Evolutionary conservation across 495 filamentous ascomycete genomes (phyloP), one percentile per base, ranked within the genome.

Genomic region (Aspergillus hancockii): DNA sequence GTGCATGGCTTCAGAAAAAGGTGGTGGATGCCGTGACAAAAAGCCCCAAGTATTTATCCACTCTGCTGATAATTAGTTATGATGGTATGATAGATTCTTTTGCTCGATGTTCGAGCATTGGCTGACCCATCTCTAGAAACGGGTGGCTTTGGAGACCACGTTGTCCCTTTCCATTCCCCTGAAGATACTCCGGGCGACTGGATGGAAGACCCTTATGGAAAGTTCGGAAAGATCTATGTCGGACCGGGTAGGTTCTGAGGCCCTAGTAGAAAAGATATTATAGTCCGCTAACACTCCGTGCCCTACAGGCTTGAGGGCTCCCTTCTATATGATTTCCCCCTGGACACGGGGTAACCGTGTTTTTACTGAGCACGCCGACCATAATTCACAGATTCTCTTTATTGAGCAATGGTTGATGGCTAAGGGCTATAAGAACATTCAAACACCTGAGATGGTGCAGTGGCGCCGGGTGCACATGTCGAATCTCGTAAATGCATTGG

Each of bases 381-480:
- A 85, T 63, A 83, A 80, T 67, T 83, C 80, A 4, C 82, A 83
- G 63, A 82, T 85, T 34, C 63, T 81, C 47, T 85, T 85, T 61
- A 56, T 85, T 13, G 82, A 84, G 66, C 55, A 82, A 58, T 83
- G 81, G 81, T 64, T 82, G 7, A 63, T 64, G 10, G 76, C 81
- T 3, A 77, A 78, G 52, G 81, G 81, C n/a, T 71, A 78, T 61
- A 66, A 68, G n/a, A 72, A 80, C 36, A 69, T 83, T 23, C 65
- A 60, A 32, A 81, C 81, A 0, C 64, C 75, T 22, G 69, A 83
- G 61, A 82, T 85, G 74, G 74, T 75, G 0, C 56, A 68, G 4
- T 85, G 82, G 82, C 73, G 82, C 28, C 76, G 82, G 1, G 64
- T 68, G 4, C 78, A 83, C 66, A 85, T 85, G 82, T 83, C 80